Evolutionary conservation across 805 yeast species (phyloP).

Genomic region (Nakazawaea wyomingensis): DNA sequence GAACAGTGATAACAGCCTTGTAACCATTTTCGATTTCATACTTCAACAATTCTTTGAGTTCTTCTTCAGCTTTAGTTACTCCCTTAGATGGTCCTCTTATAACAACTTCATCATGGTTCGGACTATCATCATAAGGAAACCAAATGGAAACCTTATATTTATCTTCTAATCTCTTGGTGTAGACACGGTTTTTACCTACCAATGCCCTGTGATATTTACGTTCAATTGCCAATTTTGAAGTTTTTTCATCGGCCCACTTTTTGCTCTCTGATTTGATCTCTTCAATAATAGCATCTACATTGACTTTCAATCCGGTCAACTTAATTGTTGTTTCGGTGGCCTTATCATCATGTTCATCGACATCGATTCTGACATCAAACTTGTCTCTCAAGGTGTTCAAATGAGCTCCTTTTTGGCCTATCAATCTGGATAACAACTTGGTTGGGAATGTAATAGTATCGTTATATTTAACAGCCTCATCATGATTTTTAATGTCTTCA

Average conservation of each 20-base stretch:
- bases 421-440: conserved; percentile 65
- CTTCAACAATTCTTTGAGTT: conserved; percentile 73
- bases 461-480: conserved; percentile 33
- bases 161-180: conserved; percentile 79
- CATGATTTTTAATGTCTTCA: conserved; percentile 38
- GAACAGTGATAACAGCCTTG: conserved; percentile 58
- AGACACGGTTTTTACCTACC: conserved; percentile 79
- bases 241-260: conserved; percentile 78
- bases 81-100: conserved; percentile 90
- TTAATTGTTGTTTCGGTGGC: conserved; percentile 40
- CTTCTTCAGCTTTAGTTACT: conserved; percentile 77
- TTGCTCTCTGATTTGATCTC: conserved; percentile 55
- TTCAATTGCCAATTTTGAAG: conserved; percentile 64
- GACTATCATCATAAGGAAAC: conserved; percentile 57
- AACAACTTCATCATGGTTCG: conserved; percentile 55
- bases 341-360: conserved; percentile 46
- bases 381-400: conserved; percentile 65
- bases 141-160: conserved; percentile 78
- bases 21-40: conserved; percentile 86
- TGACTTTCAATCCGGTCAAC: conserved; percentile 72
- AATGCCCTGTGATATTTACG: conserved; percentile 72
- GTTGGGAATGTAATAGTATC: conserved; percentile 59
- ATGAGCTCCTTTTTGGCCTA: conserved; percentile 85
- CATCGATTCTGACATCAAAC: conserved; percentile 72
- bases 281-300: conserved; percentile 66